Evolutionary conservation across 192 early-diverging fungal genomes (phyloP).

Genomic region (Mortierella alpina): DNA sequence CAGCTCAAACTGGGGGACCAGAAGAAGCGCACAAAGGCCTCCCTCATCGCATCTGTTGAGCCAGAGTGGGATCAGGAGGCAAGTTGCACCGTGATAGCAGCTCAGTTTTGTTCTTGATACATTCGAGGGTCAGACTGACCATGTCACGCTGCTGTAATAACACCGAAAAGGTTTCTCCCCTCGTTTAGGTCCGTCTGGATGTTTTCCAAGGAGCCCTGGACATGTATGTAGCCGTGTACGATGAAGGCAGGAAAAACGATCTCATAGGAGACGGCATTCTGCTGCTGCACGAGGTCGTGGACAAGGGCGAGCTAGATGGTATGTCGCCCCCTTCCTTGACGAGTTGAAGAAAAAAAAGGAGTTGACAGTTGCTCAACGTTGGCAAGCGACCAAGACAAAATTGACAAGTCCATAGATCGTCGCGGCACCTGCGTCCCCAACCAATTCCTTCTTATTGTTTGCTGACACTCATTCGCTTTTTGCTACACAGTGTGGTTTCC

Average conservation of each 20-base stretch:
- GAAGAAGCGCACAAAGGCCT: constrained; percentile 48
- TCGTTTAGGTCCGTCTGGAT: constrained; percentile 32
- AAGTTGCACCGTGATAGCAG: not conserved
- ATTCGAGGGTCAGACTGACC: too few species aligned
- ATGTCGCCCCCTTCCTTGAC: not conserved
- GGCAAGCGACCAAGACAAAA: too few species aligned
- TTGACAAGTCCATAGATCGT: too few species aligned
- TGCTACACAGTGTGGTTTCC: constrained; percentile 58
- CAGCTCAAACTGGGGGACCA: constrained; percentile 39
- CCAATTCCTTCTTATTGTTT: not conserved
- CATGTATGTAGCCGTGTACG: constrained; percentile 26
- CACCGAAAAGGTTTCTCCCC: not conserved
- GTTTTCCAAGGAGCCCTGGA: constrained; percentile 39
- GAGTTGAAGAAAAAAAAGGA: not conserved
- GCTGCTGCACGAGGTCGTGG: constrained; percentile 43
- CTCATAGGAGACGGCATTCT: constrained; percentile 41
- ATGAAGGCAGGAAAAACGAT: constrained; percentile 48
- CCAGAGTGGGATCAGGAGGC: constrained; percentile 56
- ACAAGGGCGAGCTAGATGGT: constrained; percentile 54
- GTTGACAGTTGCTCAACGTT: not conserved
- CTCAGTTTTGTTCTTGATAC: not conserved
- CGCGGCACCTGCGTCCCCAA: not conserved
- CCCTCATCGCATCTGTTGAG: constrained; percentile 44
- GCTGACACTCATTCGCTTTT: not conserved
- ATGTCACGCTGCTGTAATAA: too few species aligned